A percentile compares a stretch with the other conserved stretches of the same genome.
phyloP scores from a whole-genome alignment of 345 rosid genomes.

The Linum tenue region DNA sequence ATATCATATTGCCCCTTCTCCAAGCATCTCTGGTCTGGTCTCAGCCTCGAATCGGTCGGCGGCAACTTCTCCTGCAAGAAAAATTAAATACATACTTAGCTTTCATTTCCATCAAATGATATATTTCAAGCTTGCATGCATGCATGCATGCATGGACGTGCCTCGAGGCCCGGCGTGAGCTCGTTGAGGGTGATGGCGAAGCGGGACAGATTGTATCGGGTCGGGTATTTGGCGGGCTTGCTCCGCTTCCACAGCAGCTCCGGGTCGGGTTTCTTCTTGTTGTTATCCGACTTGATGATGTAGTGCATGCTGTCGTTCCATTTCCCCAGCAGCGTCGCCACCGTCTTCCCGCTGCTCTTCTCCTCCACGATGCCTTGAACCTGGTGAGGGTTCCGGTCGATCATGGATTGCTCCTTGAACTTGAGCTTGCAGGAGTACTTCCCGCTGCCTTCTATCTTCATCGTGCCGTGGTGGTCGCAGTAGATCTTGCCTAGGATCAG shows the following conservation, averaged over 20 bases:
- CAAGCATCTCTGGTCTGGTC: conserved; percentile 34
- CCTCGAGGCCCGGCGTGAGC: conserved; percentile 31
- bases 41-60: conserved; percentile 38
- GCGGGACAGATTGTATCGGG: conserved; percentile 29
- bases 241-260: conserved; percentile 31
- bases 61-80: conserved; percentile 31
- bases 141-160: neutral
- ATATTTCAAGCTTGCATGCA: neutral
- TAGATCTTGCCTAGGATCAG: conserved; percentile 27
- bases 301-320: conserved; percentile 40
- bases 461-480: conserved; percentile 29
- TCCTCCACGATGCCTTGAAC: conserved; percentile 34
- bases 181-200: conserved; percentile 36
- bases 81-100: neutral
- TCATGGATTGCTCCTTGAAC: conserved; percentile 35
- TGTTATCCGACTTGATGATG: conserved; percentile 14
- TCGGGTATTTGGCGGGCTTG: conserved; percentile 18
- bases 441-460: conserved; percentile 25
- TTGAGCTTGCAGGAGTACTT: conserved; percentile 23
- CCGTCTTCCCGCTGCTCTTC: conserved; percentile 24
- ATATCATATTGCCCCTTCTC: conserved; percentile 36
- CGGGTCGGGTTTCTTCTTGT: conserved; percentile 16
- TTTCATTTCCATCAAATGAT: neutral
- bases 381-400: conserved; percentile 33
- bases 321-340: conserved; percentile 34